These are phyloP conservation scores for Stephanodiscus minutulus DNA, from an alignment of 108 stramenopile species.

Conservation along the genomic window DNA sequence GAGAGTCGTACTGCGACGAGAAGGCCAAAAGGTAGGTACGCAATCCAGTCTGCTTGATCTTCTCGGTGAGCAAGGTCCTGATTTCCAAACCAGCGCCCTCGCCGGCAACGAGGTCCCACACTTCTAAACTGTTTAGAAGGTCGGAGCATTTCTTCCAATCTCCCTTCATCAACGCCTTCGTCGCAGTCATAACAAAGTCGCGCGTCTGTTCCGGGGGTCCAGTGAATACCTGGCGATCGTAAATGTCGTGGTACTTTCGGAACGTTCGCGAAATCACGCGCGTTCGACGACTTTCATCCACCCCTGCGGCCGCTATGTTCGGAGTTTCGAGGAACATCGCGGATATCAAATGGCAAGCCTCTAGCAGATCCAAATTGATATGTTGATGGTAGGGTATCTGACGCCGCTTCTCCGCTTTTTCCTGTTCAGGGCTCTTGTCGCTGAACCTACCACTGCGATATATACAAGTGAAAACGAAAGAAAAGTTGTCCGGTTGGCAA, in stretches of 20 bases:
- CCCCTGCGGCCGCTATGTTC: conserved; percentile 84
- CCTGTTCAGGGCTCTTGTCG: conserved; percentile 94
- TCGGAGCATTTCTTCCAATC: conserved; percentile 94
- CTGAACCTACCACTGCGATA: conserved; percentile 29
- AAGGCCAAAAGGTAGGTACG: conserved; percentile 94
- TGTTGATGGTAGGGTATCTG: conserved; percentile 97
- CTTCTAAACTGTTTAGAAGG: conserved; percentile 78
- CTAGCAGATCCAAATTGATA: conserved; percentile 96
- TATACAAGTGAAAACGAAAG: background rate
- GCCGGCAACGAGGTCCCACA: conserved; percentile 95
- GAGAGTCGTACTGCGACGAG: conserved; percentile 90
- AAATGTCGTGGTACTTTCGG: conserved; percentile 92
- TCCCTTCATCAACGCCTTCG: conserved; percentile 86
- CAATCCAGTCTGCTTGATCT: conserved; percentile 96
- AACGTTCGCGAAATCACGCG: conserved; percentile 91
- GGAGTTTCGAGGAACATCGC: conserved; percentile 99
- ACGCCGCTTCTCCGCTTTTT: conserved; percentile 97
- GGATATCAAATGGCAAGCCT: conserved; percentile 93
- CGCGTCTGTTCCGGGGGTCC: conserved; percentile 98
- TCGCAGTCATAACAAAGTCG: conserved; percentile 95
- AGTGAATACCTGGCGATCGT: conserved; percentile 95
- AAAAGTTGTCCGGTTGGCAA: background rate
- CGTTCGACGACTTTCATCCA: conserved; percentile 51
- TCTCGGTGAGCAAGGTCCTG: conserved; percentile 78
- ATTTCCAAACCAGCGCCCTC: conserved; percentile 77